Conservation (phyloP, 495 filamentous ascomycete genomes). For the Xeromyces bisporus region DNA sequence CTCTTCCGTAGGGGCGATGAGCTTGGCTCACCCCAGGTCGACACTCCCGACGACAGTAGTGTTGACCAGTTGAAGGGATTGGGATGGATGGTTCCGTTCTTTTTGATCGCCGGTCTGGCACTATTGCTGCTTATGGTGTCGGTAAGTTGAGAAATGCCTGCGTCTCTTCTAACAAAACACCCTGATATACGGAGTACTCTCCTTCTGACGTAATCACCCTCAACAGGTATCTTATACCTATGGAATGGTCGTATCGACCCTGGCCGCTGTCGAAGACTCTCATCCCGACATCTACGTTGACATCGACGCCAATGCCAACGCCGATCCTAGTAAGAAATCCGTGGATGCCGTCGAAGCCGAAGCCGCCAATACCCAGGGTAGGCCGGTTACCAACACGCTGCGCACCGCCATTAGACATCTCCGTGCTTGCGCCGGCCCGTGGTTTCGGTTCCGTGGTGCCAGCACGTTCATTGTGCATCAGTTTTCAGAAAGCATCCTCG, state of each 20-base stretch:
- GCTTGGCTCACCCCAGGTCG: constrained; percentile 5
- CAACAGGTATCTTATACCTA: constrained; percentile 38
- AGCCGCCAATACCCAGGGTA: constrained; percentile 7
- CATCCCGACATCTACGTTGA: constrained; percentile 39
- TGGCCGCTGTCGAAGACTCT: constrained; percentile 45
- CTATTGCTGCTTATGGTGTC: constrained; percentile 1
- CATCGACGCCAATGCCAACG: constrained; percentile 23
- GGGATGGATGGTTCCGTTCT: too few species aligned
- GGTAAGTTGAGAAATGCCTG: constrained; percentile 7
- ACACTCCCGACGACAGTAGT: constrained; percentile 6
- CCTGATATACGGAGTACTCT: too few species aligned
- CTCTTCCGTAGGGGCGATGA: constrained; percentile 16
- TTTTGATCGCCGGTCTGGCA: not conserved
- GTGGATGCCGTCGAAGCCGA: constrained; percentile 18
- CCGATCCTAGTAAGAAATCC: constrained; percentile 19
- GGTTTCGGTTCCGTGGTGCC: constrained; percentile 42
- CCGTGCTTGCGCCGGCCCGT: constrained; percentile 33
- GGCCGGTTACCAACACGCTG: constrained; percentile 44
- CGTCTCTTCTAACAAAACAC: too few species aligned
- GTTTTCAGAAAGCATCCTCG: constrained; percentile 3
- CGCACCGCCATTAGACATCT: constrained; percentile 40
- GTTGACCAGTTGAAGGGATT: constrained; percentile 8
- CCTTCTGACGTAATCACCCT: too few species aligned
- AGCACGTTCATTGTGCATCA: constrained; percentile 17
- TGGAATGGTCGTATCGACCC: constrained; percentile 37